A percentile compares a stretch with the other conserved stretches of the same genome.
phyloP scores from a whole-genome alignment of 2,329 filamentous ascomycete genomes.

The Neonectria sp. region DNA sequence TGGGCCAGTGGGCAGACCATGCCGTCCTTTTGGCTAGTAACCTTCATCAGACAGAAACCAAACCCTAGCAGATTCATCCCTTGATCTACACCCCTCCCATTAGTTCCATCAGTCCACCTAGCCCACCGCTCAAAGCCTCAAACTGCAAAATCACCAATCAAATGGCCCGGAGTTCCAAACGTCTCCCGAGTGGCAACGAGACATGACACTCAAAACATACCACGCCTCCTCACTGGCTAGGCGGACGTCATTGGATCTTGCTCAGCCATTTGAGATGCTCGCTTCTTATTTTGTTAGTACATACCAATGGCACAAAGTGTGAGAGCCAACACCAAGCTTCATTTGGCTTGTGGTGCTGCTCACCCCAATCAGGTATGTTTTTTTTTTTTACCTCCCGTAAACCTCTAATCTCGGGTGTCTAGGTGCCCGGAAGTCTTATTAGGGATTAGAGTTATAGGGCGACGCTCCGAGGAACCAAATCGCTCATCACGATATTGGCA shows the following conservation, averaged over 20 bases:
- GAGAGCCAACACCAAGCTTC: conserved; percentile 5
- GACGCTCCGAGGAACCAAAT: background rate
- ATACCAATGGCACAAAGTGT: conserved; percentile 1
- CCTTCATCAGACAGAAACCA: background rate
- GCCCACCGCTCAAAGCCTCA: conserved; percentile 35
- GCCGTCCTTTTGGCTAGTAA: conserved; percentile 31
- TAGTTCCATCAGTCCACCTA: conserved; percentile 35
- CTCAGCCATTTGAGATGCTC: conserved; percentile 17
- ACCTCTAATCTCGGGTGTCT: conserved; percentile 9
- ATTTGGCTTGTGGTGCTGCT: background rate
- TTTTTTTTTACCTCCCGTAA: background rate
- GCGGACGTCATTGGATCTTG: conserved; percentile 25
- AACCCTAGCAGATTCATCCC: conserved; percentile 21
- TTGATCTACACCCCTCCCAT: conserved; percentile 29
- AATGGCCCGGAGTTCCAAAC: conserved; percentile 25
- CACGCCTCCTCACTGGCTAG: conserved; percentile 4
- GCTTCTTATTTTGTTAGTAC: conserved; percentile 1
- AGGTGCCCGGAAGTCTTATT: background rate
- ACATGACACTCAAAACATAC: conserved; percentile 23
- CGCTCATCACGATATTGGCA: background rate
- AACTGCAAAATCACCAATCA: conserved; percentile 33
- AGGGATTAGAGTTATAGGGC: background rate
- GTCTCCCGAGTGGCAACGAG: conserved; percentile 28
- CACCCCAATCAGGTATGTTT: conserved; percentile 7
- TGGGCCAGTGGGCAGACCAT: conserved; percentile 41